phyloP scores from a whole-genome alignment of 78 protist species.

The Acrasis kona region DNA sequence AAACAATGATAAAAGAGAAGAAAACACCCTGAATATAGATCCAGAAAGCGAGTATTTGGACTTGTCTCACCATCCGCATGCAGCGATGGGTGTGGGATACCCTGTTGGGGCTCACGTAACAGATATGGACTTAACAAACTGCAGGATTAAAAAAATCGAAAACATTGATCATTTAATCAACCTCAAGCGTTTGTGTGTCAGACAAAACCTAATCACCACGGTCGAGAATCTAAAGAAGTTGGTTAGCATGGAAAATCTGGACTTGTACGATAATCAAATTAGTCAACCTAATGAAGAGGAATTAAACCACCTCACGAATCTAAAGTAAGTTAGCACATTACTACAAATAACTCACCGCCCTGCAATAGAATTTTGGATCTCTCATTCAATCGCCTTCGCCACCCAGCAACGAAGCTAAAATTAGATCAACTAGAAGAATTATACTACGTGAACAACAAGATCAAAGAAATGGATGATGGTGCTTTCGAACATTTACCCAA shows the following conservation, averaged over 20 bases:
- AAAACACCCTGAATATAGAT: no score
- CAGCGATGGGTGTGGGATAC: background rate
- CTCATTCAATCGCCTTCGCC: no score
- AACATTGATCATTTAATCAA: background rate
- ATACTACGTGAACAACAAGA: background rate
- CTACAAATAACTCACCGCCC: no score
- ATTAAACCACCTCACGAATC: background rate
- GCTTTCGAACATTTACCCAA: background rate
- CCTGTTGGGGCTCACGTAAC: background rate
- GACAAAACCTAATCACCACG: background rate
- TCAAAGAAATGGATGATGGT: background rate
- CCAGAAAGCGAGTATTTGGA: background rate
- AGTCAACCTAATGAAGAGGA: background rate
- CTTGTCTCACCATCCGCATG: background rate
- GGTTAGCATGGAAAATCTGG: background rate
- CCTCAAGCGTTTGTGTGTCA: background rate
- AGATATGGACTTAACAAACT: background rate
- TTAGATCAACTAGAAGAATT: background rate
- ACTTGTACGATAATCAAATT: constrained; percentile 6
- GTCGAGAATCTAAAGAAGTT: background rate
- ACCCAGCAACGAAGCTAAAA: no score
- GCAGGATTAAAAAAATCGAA: background rate
- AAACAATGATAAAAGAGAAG: no score
- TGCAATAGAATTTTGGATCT: no score
- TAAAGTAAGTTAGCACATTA: no score